phyloP scores from a whole-genome alignment of 371 early-diverging fungal genomes.

The Haplosporangium sp. region DNA sequence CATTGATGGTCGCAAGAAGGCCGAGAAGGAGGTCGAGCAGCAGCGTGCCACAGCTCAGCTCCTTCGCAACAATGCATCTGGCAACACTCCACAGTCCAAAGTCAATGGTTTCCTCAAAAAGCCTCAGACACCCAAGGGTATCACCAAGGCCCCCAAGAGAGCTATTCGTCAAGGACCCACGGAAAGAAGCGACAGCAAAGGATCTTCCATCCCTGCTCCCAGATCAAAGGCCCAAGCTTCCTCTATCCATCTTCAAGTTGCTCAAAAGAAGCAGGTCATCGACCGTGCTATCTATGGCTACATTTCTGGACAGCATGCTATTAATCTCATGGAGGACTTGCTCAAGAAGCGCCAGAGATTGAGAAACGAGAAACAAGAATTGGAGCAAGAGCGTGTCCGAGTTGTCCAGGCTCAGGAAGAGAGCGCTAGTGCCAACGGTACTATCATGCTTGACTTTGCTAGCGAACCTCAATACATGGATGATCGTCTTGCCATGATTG shows the following conservation, averaged over 20 bases:
- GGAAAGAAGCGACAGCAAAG: conserved; percentile 27
- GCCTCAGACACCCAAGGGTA: conserved; percentile 56
- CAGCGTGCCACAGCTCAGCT: conserved; percentile 68
- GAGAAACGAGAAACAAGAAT: conserved; percentile 76
- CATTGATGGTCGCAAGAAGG: conserved; percentile 71
- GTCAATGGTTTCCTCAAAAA: conserved; percentile 50
- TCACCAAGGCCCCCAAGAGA: conserved; percentile 45
- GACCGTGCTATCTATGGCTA: conserved; percentile 56
- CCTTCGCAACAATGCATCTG: conserved; percentile 62
- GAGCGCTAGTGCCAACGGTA: conserved; percentile 61
- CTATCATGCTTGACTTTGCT: conserved; percentile 65
- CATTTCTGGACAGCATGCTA: conserved; percentile 54
- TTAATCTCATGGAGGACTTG: conserved; percentile 63
- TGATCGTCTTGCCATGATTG: conserved; percentile 85
- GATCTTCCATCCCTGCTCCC: conserved; percentile 33
- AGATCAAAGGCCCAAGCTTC: conserved; percentile 18
- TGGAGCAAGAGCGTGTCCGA: conserved; percentile 76
- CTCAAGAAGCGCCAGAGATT: conserved; percentile 69
- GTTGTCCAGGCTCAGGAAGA: conserved; percentile 74
- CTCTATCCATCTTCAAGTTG: conserved; percentile 33
- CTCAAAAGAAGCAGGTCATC: conserved; percentile 57
- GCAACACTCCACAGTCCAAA: conserved; percentile 35
- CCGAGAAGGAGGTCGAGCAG: conserved; percentile 78
- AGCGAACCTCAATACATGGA: conserved; percentile 79
- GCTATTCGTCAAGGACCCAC: conserved; percentile 30